Base-by-base conservation (phyloP, 2,329 filamentous ascomycete species). In the Mycosphaerella sp. region DNA sequence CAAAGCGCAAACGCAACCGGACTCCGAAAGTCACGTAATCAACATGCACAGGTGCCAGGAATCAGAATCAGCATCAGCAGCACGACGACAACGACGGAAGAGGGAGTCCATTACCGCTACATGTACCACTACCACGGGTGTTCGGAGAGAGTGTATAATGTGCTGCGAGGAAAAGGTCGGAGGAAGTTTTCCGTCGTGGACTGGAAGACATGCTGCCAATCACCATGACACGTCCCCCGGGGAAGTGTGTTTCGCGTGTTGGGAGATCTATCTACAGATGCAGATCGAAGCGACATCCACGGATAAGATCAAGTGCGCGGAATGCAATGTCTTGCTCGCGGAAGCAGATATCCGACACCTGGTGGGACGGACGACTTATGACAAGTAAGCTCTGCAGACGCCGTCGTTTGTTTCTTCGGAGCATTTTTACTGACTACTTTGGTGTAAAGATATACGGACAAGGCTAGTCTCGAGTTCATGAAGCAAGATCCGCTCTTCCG, bases 401-500 rank as follows among this genome's bases (percentile, higher is more conserved):
- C 21, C 21, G 21, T 21, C 21, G 2, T 21, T 21, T 4, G 2
- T 11, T 11, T 10, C 4, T n/a, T 36, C 34, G 12, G 9, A 36
- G 12, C 5, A 36, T n/a, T 17, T 17, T 17, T 17, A 17, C 14
- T 36, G 34, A 36, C 34, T n/a, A 36, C 26, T 26, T 26, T 26
- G 4, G 2, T 29, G n/a, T 32, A 4, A 38, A 56, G 54, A 4
- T 52, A 51, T 29, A 36, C 46, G 8, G 45, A 56, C n/a, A 53
- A 56, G 34, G 54, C 49, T 11, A 38, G 21, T 9, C 32, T 39
- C 29, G 48, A 32, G 3, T 48, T 41, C 51, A 54, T 41, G 34
- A 57, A 38, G 39, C 50, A 31, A 9, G 46, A 48, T 12, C 46
- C 46, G n/a, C 21, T 29, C 32, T 51, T 26, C 21, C 34, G 45